Percentiles rank a stretch among this genome's conserved stretches.
Conservation (phyloP, 176 grass and related monocot genomes). For the Thalia dealbata region DNA sequence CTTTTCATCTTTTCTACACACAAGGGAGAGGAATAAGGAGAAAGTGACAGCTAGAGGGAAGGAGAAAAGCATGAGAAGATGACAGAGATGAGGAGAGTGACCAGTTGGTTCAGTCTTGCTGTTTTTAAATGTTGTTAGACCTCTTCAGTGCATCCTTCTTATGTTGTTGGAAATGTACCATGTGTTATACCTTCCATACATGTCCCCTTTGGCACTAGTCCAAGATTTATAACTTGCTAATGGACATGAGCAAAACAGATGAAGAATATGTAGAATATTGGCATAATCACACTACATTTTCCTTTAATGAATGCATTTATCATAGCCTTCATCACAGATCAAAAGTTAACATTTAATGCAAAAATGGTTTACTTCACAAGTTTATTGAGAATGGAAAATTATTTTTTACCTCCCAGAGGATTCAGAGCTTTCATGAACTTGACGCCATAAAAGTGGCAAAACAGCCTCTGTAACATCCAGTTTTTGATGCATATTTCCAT, state of each 20-base stretch:
- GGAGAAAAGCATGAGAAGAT: too few species aligned
- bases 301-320: not conserved
- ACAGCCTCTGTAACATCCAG: conserved; percentile 34
- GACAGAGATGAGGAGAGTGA: too few species aligned
- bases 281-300: not conserved
- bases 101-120: too few species aligned
- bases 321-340: not conserved
- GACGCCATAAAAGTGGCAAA: conserved; percentile 62
- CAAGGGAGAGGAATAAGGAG: too few species aligned
- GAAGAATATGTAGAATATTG: not conserved
- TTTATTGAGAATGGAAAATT: not conserved
- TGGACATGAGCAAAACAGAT: not conserved
- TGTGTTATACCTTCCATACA: too few species aligned
- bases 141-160: too few species aligned
- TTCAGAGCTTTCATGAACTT: conserved; percentile 59
- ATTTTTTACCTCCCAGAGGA: conserved; percentile 60
- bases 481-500: conserved; percentile 23
- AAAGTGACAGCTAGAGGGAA: too few species aligned
- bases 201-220: too few species aligned
- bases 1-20: too few species aligned
- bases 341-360: not conserved
- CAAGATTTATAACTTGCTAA: too few species aligned
- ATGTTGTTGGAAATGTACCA: too few species aligned
- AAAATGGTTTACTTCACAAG: not conserved
- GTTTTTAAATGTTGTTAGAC: too few species aligned